These are phyloP conservation scores for Nematocida major DNA, from an alignment of 371 early-diverging fungal species.

Conservation along the genomic window DNA sequence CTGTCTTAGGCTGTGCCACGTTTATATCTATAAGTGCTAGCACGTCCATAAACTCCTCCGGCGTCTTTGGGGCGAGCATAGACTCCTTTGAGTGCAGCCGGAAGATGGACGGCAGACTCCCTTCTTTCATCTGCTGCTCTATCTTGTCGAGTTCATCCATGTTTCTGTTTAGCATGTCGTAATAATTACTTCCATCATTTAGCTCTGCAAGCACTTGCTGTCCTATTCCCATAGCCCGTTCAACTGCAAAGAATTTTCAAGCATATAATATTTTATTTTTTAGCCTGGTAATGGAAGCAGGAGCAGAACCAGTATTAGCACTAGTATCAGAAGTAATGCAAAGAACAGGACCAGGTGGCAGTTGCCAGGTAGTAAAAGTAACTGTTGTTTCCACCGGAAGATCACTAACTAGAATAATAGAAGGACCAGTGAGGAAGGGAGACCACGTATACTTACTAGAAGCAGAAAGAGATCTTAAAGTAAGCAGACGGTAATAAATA, in stretches of 20 bases:
- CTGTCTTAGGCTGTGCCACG: background rate
- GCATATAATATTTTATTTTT: slow-evolving; percentile 39
- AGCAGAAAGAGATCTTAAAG: slow-evolving; percentile 64
- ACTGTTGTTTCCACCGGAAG: slow-evolving; percentile 51
- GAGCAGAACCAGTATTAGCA: slow-evolving; percentile 52
- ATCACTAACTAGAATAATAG: slow-evolving; percentile 56
- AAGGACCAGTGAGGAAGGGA: slow-evolving; percentile 61
- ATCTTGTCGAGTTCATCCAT: slow-evolving; percentile 27
- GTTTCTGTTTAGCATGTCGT: slow-evolving; percentile 19
- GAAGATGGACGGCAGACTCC: slow-evolving; percentile 17
- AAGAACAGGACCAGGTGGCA: slow-evolving; percentile 63
- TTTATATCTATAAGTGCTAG: slow-evolving; percentile 20
- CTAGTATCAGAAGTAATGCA: slow-evolving; percentile 54
- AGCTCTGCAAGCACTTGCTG: slow-evolving; percentile 10
- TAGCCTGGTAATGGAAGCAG: slow-evolving; percentile 54
- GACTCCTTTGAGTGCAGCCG: slow-evolving; percentile 23
- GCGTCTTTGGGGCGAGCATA: slow-evolving; percentile 3
- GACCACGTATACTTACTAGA: slow-evolving; percentile 62
- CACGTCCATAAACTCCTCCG: slow-evolving; percentile 4
- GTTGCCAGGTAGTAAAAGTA: slow-evolving; percentile 52
- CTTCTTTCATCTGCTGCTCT: slow-evolving; percentile 7
- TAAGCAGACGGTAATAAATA: slow-evolving; percentile 55
- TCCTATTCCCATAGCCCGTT: slow-evolving; percentile 8
- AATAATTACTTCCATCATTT: background rate
- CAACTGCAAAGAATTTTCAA: background rate